phyloP scores from a whole-genome alignment of 345 rosid genomes.

The Eucalyptus pauciflora region DNA sequence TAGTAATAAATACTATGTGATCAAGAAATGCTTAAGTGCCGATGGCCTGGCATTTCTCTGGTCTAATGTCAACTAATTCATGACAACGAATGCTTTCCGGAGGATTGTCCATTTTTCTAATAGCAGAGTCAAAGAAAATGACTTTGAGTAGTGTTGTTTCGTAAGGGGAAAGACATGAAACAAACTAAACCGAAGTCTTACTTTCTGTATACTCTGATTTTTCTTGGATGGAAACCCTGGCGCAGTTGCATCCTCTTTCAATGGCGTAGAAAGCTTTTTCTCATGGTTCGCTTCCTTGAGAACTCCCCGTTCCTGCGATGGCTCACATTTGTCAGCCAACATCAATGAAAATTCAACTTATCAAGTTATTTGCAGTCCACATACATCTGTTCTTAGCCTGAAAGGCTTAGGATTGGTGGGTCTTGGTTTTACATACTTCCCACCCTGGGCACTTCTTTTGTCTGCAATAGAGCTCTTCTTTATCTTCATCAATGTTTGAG shows the following conservation, averaged over 20 bases:
- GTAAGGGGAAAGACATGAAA: neutral
- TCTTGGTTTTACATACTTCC: constrained; percentile 54
- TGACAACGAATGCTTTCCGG: neutral
- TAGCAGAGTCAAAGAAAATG: neutral
- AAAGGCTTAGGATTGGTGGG: constrained; percentile 94
- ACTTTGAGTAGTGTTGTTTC: neutral
- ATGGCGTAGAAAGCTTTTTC: constrained; percentile 36
- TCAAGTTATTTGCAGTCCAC: neutral
- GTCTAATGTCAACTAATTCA: neutral
- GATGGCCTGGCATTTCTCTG: neutral
- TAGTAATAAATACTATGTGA: neutral
- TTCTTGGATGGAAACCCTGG: constrained; percentile 14
- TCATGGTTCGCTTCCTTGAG: constrained; percentile 73
- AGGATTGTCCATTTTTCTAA: neutral
- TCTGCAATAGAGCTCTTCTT: constrained; percentile 21
- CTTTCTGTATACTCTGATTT: constrained; percentile 15
- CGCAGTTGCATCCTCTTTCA: constrained; percentile 15
- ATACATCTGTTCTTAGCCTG: constrained; percentile 88
- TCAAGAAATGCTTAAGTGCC: neutral
- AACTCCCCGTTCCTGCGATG: constrained; percentile 54
- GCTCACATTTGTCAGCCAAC: neutral
- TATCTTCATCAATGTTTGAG: constrained; percentile 12
- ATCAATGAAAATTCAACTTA: neutral
- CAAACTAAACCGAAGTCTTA: constrained; percentile 12
- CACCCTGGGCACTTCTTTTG: constrained; percentile 6